Percentiles rank a stretch among this genome's conserved stretches.
These are phyloP conservation scores for Umbilicus rupestris DNA, from an alignment of 164 flowering plant species.

Conservation along the genomic window DNA sequence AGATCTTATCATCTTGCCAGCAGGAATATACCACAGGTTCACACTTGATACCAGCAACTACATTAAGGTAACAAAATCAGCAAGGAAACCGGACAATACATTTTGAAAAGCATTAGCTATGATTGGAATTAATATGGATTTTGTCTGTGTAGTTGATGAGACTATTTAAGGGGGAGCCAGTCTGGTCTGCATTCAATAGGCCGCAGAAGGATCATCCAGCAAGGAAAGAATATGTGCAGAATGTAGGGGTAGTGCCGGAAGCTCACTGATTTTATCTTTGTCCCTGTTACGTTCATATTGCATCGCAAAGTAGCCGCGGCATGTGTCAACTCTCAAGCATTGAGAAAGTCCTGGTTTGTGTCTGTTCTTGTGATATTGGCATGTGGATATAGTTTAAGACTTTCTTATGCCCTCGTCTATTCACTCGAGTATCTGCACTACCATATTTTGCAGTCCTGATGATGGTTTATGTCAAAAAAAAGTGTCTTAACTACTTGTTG, in stretches of 20 bases:
- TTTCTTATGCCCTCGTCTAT: no score
- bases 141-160: conserved; percentile 63
- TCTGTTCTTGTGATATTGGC: no score
- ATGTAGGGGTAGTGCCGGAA: conserved; percentile 27
- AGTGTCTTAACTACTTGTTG: no score
- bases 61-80: conserved; percentile 42
- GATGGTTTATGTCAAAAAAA: no score
- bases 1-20: conserved; percentile 78
- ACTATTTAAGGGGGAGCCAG: conserved; percentile 85
- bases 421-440: no score
- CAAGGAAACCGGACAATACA: no score
- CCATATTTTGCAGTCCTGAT: no score
- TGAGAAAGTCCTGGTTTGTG: no score
- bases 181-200: conserved; percentile 74
- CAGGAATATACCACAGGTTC: conserved; percentile 94
- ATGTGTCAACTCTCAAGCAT: no score
- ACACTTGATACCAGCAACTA: conserved; percentile 76
- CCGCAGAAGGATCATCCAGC: conserved; percentile 91
- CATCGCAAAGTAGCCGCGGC: no score
- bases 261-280: conserved; percentile 36
- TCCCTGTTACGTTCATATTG: neutral
- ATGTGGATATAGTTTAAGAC: no score
- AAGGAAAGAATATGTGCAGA: conserved; percentile 49
- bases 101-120: no score
- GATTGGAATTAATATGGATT: neutral